phyloP scores from a whole-genome alignment of 2,329 filamentous ascomycete genomes.

The Arthrobotrys entomopaga region DNA sequence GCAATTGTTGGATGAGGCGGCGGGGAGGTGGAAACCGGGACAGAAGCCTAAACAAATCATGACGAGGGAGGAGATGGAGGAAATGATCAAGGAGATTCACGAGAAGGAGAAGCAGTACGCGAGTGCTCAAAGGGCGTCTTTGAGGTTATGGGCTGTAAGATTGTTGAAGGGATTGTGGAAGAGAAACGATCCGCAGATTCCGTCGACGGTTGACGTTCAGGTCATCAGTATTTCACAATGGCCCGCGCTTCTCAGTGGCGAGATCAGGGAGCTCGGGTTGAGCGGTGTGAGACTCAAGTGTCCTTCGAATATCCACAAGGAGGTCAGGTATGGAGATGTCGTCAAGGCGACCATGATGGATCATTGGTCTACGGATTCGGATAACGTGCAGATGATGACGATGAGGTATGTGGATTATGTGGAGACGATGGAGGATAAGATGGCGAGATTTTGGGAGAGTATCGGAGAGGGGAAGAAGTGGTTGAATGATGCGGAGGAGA shows the following conservation, averaged over 20 bases:
- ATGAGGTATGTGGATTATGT: slow-evolving; percentile 51
- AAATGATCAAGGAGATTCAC: slow-evolving; percentile 40
- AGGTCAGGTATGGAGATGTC: slow-evolving; percentile 37
- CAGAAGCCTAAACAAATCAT: slow-evolving; percentile 47
- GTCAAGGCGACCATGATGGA: slow-evolving; percentile 26
- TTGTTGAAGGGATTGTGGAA: slow-evolving; percentile 37
- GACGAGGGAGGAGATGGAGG: slow-evolving; percentile 49
- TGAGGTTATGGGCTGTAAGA: slow-evolving; percentile 36
- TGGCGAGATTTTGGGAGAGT: slow-evolving; percentile 47
- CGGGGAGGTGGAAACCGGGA: slow-evolving; percentile 49
- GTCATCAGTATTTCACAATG: slow-evolving; percentile 38
- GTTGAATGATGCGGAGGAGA: slow-evolving; percentile 10
- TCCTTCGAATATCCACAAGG: slow-evolving; percentile 23
- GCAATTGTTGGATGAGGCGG: slow-evolving; percentile 63
- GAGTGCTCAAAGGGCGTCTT: slow-evolving; percentile 27
- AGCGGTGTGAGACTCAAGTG: slow-evolving; percentile 38
- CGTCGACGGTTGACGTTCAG: slow-evolving; percentile 14
- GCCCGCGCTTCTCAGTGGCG: slow-evolving; percentile 21
- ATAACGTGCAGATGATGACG: slow-evolving; percentile 30
- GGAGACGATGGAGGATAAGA: slow-evolving; percentile 25
- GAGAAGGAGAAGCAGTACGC: slow-evolving; percentile 15
- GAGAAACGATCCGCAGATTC: slow-evolving; percentile 14
- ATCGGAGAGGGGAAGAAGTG: slow-evolving; percentile 30
- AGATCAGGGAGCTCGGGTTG: slow-evolving; percentile 23
- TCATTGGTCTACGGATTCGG: slow-evolving; percentile 44